Base-by-base conservation (phyloP, 495 filamentous ascomycete genomes). In the Xylaria sp. region DNA sequence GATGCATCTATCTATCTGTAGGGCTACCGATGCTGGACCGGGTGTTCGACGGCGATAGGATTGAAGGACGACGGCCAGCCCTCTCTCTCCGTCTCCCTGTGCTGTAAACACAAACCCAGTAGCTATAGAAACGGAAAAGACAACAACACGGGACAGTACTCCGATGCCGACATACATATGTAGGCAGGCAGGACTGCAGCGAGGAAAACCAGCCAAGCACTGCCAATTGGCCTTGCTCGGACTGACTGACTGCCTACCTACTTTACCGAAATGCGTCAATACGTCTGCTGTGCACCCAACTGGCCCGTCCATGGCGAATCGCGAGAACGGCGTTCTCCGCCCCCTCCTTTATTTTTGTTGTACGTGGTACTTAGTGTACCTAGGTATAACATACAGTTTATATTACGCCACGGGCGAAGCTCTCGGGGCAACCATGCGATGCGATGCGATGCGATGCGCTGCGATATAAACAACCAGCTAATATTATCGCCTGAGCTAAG, bases 241-340 rank as follows among this genome's bases (percentile, higher is more conserved):
- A 12, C 29, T n/a, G n/a, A n/a, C n/a, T n/a, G n/a, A n/a, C n/a
- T n/a, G n/a, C n/a, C n/a, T n/a, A n/a, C n/a, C n/a, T n/a, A n/a
- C n/a, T n/a, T n/a, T 24, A 37, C 67, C 57, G 35, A 17, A 48
- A 52, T 46, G 57, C 31, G 57, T 69, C 29, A 31, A 69, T 69
- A 52, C 44, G 31, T 40, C 57, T 61, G 67, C 67, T 19, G 67
- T 69, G 67, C 5, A 69, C 55, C 67, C 67, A 41, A 35, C 57
- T 37, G 35, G 35, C 35, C 35, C 14, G n/a, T 57, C 50, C 14
- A 43, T 44, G 17, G 65, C 41, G 57, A 62, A 69, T 62, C 24
- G 59, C 59, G 68, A 63, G 21, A 63, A 43, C 57, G 68, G 58
- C 68, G 26, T 52, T 15, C 59, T 70, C 66, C 66, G 66, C 21